A percentile compares a stretch with the other conserved stretches of the same genome.
These are phyloP conservation scores for Primulina huaijiensis DNA, from an alignment of 257 asterid species.

Conservation along the genomic window DNA sequence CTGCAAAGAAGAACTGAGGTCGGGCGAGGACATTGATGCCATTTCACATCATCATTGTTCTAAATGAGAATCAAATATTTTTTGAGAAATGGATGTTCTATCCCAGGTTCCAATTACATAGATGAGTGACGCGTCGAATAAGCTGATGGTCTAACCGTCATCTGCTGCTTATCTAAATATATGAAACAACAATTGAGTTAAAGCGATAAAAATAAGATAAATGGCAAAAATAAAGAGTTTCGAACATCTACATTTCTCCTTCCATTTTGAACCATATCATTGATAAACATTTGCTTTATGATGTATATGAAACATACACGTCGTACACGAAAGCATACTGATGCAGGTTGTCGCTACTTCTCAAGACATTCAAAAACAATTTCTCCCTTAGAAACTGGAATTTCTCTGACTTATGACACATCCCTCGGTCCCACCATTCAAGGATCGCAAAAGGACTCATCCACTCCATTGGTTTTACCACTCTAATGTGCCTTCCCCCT, in stretches of 20 bases:
- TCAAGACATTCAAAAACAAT: background rate
- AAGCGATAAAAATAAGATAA: too few species aligned
- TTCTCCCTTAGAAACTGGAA: background rate
- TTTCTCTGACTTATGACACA: background rate
- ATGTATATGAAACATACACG: background rate
- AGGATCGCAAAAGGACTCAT: background rate
- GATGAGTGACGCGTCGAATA: background rate
- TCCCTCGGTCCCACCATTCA: background rate
- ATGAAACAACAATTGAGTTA: background rate
- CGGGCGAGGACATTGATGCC: background rate
- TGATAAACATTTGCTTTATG: background rate
- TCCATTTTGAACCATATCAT: background rate
- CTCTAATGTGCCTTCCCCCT: too few species aligned
- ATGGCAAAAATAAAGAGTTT: background rate
- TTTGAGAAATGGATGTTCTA: background rate
- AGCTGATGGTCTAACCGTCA: background rate
- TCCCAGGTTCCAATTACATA: background rate
- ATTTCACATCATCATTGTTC: background rate
- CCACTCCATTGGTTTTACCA: background rate
- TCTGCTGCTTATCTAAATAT: background rate
- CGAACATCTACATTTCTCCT: background rate
- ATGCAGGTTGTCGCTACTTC: background rate
- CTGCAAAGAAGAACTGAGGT: slow-evolving; percentile 39
- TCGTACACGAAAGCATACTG: background rate
- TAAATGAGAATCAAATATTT: background rate